phyloP scores from a whole-genome alignment of 2,329 filamentous ascomycete genomes.

The Mycogone perniciosa region DNA sequence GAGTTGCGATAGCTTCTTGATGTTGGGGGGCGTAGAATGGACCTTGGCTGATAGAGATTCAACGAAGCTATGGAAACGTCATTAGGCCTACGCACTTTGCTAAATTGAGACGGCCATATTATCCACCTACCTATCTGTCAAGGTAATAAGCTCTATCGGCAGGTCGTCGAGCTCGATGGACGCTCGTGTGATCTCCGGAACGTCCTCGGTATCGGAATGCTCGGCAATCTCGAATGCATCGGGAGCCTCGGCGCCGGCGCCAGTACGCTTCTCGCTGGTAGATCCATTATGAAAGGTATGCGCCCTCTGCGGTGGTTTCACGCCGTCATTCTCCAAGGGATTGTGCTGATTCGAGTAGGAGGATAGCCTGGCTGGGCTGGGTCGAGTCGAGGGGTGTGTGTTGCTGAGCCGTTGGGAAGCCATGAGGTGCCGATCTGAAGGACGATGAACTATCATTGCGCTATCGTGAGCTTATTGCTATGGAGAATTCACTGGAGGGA shows the following conservation, averaged over 20 bases:
- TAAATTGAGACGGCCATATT: not conserved
- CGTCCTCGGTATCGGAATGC: slow-evolving; percentile 38
- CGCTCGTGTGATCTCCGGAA: slow-evolving; percentile 40
- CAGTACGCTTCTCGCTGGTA: slow-evolving; percentile 20
- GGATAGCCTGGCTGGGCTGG: slow-evolving; percentile 23
- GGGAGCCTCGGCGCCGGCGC: slow-evolving; percentile 27
- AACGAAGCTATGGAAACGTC: slow-evolving; percentile 60
- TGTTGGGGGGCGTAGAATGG: slow-evolving; percentile 73
- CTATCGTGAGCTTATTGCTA: slow-evolving; percentile 7
- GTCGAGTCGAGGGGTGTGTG: slow-evolving; percentile 24
- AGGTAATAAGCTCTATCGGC: slow-evolving; percentile 84
- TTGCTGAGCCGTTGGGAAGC: slow-evolving; percentile 25
- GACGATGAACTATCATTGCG: not conserved
- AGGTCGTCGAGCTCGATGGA: slow-evolving; percentile 79
- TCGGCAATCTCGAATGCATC: slow-evolving; percentile 46
- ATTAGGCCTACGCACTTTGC: not conserved
- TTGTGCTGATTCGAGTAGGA: slow-evolving; percentile 23
- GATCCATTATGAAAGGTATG: slow-evolving; percentile 40
- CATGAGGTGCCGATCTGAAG: slow-evolving; percentile 23
- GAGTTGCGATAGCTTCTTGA: slow-evolving; percentile 74
- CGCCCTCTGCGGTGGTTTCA: slow-evolving; percentile 36
- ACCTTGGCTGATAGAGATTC: slow-evolving; percentile 84
- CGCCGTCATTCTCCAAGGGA: slow-evolving; percentile 24
- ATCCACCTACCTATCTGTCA: slow-evolving; percentile 69
- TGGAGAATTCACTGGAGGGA: not conserved